Percentiles rank a stretch among this genome's conserved stretches.
Evolutionary conservation across 164 flowering plant genomes (phyloP).

Genomic region (Aristolochia fimbriata): DNA sequence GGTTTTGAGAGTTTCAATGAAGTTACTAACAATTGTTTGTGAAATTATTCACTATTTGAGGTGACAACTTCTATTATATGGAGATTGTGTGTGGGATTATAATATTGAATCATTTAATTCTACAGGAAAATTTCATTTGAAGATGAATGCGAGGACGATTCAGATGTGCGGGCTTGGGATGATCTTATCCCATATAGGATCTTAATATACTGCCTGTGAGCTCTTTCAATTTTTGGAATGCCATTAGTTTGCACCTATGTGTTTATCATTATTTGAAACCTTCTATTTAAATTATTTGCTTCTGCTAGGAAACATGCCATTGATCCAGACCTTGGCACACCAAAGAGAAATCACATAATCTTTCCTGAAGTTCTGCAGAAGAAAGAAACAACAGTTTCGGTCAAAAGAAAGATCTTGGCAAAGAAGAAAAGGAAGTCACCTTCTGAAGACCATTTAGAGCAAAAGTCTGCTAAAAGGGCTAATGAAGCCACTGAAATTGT

Average conservation of each 20-base stretch:
- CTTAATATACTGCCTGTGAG: constrained; percentile 83
- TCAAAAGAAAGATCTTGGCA: constrained; percentile 9
- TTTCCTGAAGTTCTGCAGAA: constrained; percentile 31
- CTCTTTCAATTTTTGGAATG: neutral
- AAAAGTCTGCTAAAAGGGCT: constrained; percentile 14
- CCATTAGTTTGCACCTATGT: neutral
- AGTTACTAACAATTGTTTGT: too few species aligned
- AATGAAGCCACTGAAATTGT: constrained; percentile 3
- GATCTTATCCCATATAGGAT: constrained; percentile 50
- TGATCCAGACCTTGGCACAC: constrained; percentile 33
- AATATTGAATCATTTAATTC: constrained; percentile 4
- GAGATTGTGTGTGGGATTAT: too few species aligned
- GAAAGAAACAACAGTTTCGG: constrained; percentile 9
- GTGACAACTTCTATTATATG: too few species aligned
- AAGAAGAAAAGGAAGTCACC: constrained; percentile 13
- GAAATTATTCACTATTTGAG: too few species aligned
- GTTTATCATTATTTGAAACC: too few species aligned
- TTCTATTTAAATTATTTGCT: neutral
- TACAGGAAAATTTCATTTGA: constrained; percentile 45
- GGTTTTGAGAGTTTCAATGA: too few species aligned
- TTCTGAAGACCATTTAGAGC: constrained; percentile 10
- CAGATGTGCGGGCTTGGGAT: constrained; percentile 70
- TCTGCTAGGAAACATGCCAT: constrained; percentile 52
- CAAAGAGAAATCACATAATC: constrained; percentile 42
- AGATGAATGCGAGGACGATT: constrained; percentile 18